Base-by-base conservation (phyloP, 2,329 filamentous ascomycete genomes). In the Exophiala xenobiotica region DNA sequence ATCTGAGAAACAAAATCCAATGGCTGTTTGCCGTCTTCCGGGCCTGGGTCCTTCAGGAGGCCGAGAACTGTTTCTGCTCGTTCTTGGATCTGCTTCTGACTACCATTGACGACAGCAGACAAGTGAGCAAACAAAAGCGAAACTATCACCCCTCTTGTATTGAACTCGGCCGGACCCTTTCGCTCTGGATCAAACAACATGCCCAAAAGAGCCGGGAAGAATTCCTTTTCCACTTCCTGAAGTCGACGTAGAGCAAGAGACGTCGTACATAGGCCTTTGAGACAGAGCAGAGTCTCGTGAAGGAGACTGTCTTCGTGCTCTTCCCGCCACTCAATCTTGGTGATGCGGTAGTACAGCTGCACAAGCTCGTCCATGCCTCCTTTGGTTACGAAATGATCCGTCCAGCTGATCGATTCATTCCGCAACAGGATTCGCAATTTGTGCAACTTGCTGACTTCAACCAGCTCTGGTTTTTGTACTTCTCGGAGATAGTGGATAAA, bases 171-270 rank as follows among this genome's bases (percentile, higher is more conserved):
- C 0, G 93, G 93, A 0, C 93, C 93, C 68, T 97, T 97, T 75
- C 91, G 95, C 67, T 97, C 92, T n/a, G 95, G 89, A 64, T 96
- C 91, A 64, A 97, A 97, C 33, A 97, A 78, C 86, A 97, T 90
- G 52, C 82, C 81, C 40, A 97, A 73, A 40, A 99, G 75, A 20
- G 88, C 88, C 1, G 92, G 90, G 64, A 97, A 96, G 6, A 99
- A 78, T 0, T 86, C 85, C 4, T 78, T 75, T 60, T 95, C 89
- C 51, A 96, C 88, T 7, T 83, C 82, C 59, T 88, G 81, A 6
- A 99, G 80, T 65, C 92, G 88, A 59, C 87, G 82, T 63, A 96
- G 78, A 1, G 90, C 93, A 27, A 89, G 79, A 12, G 88, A 90
- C 1, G 92, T 96, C 1, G 93, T 99, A 66, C 90, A 95, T 2